Evolutionary conservation across 495 filamentous ascomycete genomes (phyloP).

Genomic region (Aspergillus cristatus): DNA sequence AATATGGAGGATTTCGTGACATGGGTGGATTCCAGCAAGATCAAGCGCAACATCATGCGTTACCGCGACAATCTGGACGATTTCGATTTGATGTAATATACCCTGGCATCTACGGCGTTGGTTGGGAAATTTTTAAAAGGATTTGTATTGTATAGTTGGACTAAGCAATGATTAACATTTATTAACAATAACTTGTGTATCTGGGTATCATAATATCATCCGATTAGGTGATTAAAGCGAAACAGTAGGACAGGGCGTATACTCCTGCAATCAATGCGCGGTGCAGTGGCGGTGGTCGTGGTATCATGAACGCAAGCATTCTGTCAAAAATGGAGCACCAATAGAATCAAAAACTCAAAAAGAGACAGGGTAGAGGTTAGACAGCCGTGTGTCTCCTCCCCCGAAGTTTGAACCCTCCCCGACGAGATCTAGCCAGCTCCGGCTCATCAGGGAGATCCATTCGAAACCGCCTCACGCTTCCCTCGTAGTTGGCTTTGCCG

Average conservation of each 20-base stretch:
- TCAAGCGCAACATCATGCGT: constrained; percentile 86
- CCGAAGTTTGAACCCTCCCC: constrained; percentile 7
- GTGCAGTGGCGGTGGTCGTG: constrained; percentile 9
- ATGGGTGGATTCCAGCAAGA: constrained; percentile 94
- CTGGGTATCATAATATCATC: no score
- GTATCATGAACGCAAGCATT: not conserved
- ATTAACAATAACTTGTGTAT: no score
- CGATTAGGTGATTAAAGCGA: no score
- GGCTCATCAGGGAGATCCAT: constrained; percentile 37
- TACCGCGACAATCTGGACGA: constrained; percentile 95
- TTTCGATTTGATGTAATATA: constrained; percentile 70
- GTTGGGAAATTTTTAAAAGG: no score
- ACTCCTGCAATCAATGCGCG: constrained; percentile 2
- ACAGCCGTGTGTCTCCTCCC: no score
- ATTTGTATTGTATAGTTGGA: no score
- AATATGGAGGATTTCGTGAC: constrained; percentile 97
- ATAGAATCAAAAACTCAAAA: no score
- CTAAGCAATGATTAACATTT: no score
- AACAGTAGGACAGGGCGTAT: not conserved
- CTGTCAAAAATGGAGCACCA: no score
- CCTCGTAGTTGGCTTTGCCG: constrained; percentile 31
- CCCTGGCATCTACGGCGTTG: constrained; percentile 2
- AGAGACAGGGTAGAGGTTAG: no score
- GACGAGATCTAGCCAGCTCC: not conserved
- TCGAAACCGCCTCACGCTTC: constrained; percentile 40